Evolutionary conservation across 2,329 filamentous ascomycete genomes (phyloP).

Genomic region (Neoscytalidium dimidiatum): DNA sequence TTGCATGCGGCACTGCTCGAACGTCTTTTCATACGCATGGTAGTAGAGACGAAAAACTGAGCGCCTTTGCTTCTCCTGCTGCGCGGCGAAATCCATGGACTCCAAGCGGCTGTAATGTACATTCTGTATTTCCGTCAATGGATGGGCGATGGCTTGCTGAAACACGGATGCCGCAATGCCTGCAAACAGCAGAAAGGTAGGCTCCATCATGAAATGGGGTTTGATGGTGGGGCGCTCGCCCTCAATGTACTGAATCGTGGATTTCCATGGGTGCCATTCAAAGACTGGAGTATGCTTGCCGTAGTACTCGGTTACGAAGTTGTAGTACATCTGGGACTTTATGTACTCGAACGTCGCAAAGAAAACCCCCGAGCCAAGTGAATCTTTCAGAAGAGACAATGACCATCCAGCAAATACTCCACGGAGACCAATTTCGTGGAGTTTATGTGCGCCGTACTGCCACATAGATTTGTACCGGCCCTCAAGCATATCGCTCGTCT

Average conservation of each 20-base stretch:
- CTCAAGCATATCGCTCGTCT: slow-evolving; percentile 61
- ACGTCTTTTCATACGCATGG: slow-evolving; percentile 69
- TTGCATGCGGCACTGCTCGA: slow-evolving; percentile 59
- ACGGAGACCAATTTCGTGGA: slow-evolving; percentile 69
- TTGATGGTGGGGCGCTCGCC: slow-evolving; percentile 56
- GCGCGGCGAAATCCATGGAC: slow-evolving; percentile 65
- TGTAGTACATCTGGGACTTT: slow-evolving; percentile 73
- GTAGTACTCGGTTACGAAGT: slow-evolving; percentile 71
- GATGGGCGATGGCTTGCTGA: slow-evolving; percentile 71
- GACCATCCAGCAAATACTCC: slow-evolving; percentile 76
- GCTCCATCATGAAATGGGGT: slow-evolving; percentile 75
- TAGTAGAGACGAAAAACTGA: slow-evolving; percentile 64
- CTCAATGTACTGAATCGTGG: slow-evolving; percentile 23
- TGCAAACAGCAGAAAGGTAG: slow-evolving; percentile 68
- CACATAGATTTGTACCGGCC: slow-evolving; percentile 69
- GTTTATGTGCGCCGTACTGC: slow-evolving; percentile 67
- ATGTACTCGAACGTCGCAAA: slow-evolving; percentile 76
- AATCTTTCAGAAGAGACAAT: slow-evolving; percentile 69
- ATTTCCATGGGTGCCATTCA: slow-evolving; percentile 17
- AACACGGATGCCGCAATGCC: slow-evolving; percentile 68
- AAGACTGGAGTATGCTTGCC: slow-evolving; percentile 36
- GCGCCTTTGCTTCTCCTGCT: slow-evolving; percentile 47
- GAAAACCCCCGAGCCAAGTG: slow-evolving; percentile 69
- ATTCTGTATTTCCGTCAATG: slow-evolving; percentile 69
- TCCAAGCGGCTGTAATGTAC: slow-evolving; percentile 74